These are phyloP conservation scores for Plantago coronopus DNA, from an alignment of 305 asterid genomes.

Conservation along the genomic window DNA sequence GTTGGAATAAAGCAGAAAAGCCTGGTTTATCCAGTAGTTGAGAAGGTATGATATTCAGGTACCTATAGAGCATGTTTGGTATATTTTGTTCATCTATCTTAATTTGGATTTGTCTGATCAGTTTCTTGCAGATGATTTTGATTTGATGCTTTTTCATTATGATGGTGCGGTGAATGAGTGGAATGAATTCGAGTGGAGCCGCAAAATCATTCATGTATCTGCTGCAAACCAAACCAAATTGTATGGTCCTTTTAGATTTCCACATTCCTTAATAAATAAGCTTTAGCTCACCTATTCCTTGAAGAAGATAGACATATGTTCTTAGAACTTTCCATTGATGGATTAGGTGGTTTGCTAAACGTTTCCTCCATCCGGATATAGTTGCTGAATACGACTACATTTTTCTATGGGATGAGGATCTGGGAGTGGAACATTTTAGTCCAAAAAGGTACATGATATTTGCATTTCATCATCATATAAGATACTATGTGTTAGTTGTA, in stretches of 20 bases:
- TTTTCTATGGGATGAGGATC: constrained; percentile 93
- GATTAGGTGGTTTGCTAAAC: constrained; percentile 92
- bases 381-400: constrained; percentile 80
- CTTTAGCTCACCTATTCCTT: not conserved
- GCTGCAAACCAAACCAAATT: constrained; percentile 82
- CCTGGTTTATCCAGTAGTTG: constrained; percentile 54
- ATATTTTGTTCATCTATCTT: constrained; percentile 5
- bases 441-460: constrained; percentile 52
- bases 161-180: constrained; percentile 81
- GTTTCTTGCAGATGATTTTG: constrained; percentile 66
- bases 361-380: constrained; percentile 90
- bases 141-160: constrained; percentile 88
- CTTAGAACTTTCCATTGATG: constrained; percentile 16
- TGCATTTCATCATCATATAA: not conserved
- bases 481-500: constrained; percentile 3
- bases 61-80: constrained; percentile 13
- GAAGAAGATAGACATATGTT: not conserved
- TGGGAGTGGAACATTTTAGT: constrained; percentile 71
- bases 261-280: not conserved
- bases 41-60: constrained; percentile 45
- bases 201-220: constrained; percentile 58
- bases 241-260: constrained; percentile 30
- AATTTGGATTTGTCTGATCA: constrained; percentile 32
- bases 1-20: constrained; percentile 78
- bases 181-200: constrained; percentile 69